Conservation (phyloP, 225 moss, liverwort and hornwort genomes). For the Thuidium tamariscinum region DNA sequence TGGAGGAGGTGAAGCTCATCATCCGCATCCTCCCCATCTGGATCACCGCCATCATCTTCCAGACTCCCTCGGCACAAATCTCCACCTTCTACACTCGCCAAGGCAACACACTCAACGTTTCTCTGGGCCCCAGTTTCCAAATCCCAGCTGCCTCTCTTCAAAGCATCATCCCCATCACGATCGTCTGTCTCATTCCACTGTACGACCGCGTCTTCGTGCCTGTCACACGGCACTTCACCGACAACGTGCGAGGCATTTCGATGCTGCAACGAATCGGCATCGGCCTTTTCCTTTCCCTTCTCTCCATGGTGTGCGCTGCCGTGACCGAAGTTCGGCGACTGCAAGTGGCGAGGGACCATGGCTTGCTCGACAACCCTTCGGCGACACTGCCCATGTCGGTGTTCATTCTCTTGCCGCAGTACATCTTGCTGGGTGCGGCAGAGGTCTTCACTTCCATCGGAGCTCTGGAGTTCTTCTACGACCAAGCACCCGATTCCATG, state of each 20-base stretch:
- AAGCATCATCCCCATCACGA: constrained; percentile 43
- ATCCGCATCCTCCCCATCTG: constrained; percentile 53
- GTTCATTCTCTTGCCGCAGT: constrained; percentile 52
- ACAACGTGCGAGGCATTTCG: constrained; percentile 45
- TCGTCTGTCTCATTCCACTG: constrained; percentile 32
- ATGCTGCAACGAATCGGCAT: constrained; percentile 66
- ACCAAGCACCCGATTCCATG: constrained; percentile 62
- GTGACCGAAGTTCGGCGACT: constrained; percentile 21
- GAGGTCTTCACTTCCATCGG: constrained; percentile 59
- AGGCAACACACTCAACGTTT: constrained; percentile 30
- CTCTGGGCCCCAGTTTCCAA: constrained; percentile 3
- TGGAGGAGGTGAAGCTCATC: constrained; percentile 71
- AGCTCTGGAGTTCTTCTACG: constrained; percentile 68
- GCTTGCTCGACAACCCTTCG: constrained; percentile 17
- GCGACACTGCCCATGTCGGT: constrained; percentile 33
- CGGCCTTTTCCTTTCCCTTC: constrained; percentile 40
- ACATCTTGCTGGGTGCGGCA: constrained; percentile 48
- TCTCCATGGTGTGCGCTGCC: constrained; percentile 62
- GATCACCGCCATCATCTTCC: constrained; percentile 36
- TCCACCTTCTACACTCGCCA: constrained; percentile 65
- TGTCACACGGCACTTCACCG: constrained; percentile 4
- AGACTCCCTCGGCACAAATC: constrained; percentile 48
- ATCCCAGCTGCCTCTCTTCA: constrained; percentile 61
- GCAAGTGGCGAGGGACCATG: constrained; percentile 10
- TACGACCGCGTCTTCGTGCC: constrained; percentile 65